Base-by-base conservation (phyloP, 108 stramenopile genomes). In the Fistulifera pelliculosa region DNA sequence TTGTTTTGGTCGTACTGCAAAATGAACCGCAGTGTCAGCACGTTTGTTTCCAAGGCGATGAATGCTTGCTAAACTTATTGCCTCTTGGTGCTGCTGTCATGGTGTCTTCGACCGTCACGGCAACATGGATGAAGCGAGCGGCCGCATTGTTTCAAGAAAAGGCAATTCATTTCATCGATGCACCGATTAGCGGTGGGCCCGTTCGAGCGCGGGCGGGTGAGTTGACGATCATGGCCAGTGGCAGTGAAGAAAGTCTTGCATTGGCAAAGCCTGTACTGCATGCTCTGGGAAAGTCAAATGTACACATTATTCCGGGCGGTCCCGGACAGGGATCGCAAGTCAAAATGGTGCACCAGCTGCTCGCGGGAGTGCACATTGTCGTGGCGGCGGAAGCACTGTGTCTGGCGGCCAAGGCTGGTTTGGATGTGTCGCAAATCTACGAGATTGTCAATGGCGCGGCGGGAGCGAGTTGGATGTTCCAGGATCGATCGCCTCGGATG, bases 401-500 rank as follows among this genome's bases (percentile, higher is more conserved):
- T 18, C 45, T 89, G 28, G 87, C 87, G 4, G 76, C 80, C 41
- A 80, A 79, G 55, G 87, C 82, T 3, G 83, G 83, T 1, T 48
- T 89, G 16, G 76, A 89, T 52, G 76, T 85, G 2, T 8, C 54
- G 4, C 80, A 81, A 59, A 54, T 84, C 52, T 85, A 89, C 57
- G 64, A 80, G 0, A 81, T 89, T 53, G 87, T 89, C 1, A 69
- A 47, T 40, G 80, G 80, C 11, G 87, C 87, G 0, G 87, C 87
- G 10, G 87, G 87, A 0, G 54, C 56, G 17, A 71, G 69, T 39
- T 89, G 87, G 87, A 83, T 89, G 82, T 89, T 89, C 64, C 22
- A 48, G 3, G 83, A 89, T 65, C 65, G 87, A 43, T 83, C 80
- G n/a, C 27, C 55, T 27, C 58, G 87, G 16, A 85, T 83, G 82